These are phyloP conservation scores for Lotmaria passim DNA, from an alignment of 208 protist species.

Conservation along the genomic window DNA sequence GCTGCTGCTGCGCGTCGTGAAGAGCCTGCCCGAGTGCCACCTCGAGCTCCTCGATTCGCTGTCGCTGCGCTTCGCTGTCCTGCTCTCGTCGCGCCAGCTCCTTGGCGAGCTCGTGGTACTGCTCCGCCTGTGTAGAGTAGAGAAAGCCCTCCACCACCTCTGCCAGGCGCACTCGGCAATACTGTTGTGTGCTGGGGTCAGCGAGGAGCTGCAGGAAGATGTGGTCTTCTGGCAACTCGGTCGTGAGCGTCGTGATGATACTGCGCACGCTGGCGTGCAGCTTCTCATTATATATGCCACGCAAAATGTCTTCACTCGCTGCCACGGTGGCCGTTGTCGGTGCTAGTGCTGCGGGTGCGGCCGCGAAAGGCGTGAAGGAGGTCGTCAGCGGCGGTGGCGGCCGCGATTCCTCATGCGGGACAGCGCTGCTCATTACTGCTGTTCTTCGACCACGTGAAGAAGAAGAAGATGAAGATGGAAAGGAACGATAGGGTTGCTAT, in stretches of 20 bases:
- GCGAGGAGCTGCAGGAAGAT: constrained; percentile 78
- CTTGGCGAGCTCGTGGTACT: constrained; percentile 75
- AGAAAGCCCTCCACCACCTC: constrained; percentile 87
- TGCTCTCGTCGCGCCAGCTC: constrained; percentile 67
- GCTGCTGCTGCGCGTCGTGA: neutral
- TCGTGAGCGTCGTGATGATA: constrained; percentile 60
- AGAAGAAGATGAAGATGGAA: too few species aligned
- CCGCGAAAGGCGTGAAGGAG: neutral
- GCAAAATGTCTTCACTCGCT: constrained; percentile 41
- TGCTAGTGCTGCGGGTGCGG: neutral
- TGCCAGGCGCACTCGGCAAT: constrained; percentile 68
- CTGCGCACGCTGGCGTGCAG: constrained; percentile 61
- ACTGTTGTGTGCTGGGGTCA: constrained; percentile 71
- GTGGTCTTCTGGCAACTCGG: constrained; percentile 73
- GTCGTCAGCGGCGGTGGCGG: neutral
- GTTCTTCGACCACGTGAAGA: too few species aligned
- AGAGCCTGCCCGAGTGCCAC: constrained; percentile 12
- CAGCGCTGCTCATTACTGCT: too few species aligned
- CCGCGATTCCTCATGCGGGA: neutral
- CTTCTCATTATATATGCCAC: constrained; percentile 74
- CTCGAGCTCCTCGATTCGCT: constrained; percentile 49
- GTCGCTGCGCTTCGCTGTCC: constrained; percentile 38
- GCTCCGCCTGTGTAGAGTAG: constrained; percentile 72
- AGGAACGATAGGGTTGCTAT: too few species aligned
- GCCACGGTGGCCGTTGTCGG: constrained; percentile 4